Evolutionary conservation across 176 grass and related monocot species (phyloP), one percentile per base, ranked within the genome.

Genomic region (Juncus inflexus): DNA sequence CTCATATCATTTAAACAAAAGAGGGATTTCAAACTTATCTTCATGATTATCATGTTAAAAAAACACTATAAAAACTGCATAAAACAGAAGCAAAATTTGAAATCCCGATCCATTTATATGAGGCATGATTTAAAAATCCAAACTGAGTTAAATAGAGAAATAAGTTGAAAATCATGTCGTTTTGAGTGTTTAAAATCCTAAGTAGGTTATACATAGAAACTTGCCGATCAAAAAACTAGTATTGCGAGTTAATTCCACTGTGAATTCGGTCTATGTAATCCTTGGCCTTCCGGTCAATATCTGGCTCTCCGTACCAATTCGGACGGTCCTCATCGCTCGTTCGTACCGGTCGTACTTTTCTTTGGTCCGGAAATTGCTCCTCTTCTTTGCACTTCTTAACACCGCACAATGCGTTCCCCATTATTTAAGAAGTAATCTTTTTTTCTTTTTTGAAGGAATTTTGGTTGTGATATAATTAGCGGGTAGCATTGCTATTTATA

Each of bases 221-320:
- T 28, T 28, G 19, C 19, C 19, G 19, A 28, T 1, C 19, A 28
- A 28, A 28, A 28, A 67, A 67, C 55, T 39, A 70, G 37, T 58
- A 12, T 41, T 70, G 37, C 0, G 37, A 70, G 12, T 70, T 36
- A 39, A 70, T 70, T 37, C 7, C n/a, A 12, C 37, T 19, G 37
- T 35, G 72, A 43, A 75, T 37, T 4, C 60, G 58, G 12, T 52
- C 60, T 3, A 75, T 75, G 59, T 63, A 75, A 12, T 75, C 72
- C 39, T 6, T 53, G 36, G 72, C 72, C 45, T 55, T 75, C 5
- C 47, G 19, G 61, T 75, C 72, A 35, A 75, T 63, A 47, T 75
- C 72, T 3, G 56, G 72, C 52, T 75, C 72, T 50, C 43, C 60
- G 10, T 63, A 64, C 72, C 72, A 64, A 10, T 41, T 1, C 11